These are phyloP conservation scores for Durotheca rogersii DNA, from an alignment of 495 filamentous ascomycete species.

Conservation along the genomic window DNA sequence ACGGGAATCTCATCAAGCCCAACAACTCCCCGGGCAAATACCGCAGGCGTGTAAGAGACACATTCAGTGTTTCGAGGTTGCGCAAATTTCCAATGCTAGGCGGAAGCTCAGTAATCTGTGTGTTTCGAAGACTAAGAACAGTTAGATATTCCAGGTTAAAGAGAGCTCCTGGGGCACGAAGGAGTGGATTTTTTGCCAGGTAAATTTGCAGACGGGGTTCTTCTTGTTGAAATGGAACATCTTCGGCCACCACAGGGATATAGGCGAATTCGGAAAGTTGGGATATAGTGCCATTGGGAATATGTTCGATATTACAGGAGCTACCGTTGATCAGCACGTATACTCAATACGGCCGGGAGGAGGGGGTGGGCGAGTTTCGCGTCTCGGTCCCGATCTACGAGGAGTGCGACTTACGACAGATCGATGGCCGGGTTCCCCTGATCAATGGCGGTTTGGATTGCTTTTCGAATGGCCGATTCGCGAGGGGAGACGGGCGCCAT, in stretches of 20 bases:
- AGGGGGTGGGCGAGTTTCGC: too few relatives aligned
- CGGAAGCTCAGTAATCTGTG: conserved; percentile 65
- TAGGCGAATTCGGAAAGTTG: conserved; percentile 62
- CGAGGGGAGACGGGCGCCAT: conserved; percentile 18
- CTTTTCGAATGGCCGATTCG: conserved; percentile 36
- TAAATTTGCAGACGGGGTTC: conserved; percentile 62
- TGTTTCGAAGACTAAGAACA: conserved; percentile 71
- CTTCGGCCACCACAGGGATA: conserved; percentile 43
- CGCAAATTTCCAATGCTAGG: conserved; percentile 62
- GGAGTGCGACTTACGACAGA: conserved; percentile 57
- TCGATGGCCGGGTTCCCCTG: conserved; percentile 62
- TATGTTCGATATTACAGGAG: conserved; percentile 33
- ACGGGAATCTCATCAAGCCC: conserved; percentile 50
- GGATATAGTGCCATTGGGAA: conserved; percentile 52
- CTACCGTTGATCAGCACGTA: conserved; percentile 36
- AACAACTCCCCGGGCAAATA: conserved; percentile 73
- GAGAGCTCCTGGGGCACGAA: conserved; percentile 49
- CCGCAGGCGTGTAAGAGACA: conserved; percentile 67
- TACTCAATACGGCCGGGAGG: too few relatives aligned
- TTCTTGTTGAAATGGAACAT: conserved; percentile 41
- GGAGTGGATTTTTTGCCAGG: conserved; percentile 62
- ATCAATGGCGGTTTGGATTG: conserved; percentile 60
- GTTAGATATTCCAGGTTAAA: conserved; percentile 59
- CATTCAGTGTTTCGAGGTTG: conserved; percentile 65
- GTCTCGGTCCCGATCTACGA: neutral